Conservation (phyloP, 257 asterid genomes). For the Solanum ossicruentum region DNA sequence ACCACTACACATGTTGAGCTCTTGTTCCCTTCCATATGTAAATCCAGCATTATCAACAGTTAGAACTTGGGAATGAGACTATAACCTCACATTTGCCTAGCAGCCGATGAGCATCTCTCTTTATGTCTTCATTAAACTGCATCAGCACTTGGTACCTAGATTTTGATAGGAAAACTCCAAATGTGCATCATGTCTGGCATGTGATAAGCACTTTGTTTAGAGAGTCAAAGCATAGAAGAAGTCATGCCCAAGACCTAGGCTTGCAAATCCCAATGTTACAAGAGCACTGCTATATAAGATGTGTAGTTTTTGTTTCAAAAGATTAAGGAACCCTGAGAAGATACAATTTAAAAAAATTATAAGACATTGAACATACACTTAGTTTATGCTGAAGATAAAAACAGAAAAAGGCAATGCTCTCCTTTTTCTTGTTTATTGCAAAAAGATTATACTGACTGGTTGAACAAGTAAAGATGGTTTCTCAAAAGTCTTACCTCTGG, state of each 20-base stretch:
- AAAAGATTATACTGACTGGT: not conserved
- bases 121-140: not conserved
- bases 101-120: not conserved
- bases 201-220: not conserved
- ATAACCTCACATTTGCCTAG: not conserved
- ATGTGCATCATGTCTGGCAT: not conserved
- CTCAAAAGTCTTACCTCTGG: not conserved
- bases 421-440: not conserved
- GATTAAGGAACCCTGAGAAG: not conserved
- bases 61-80: not conserved
- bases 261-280: not conserved
- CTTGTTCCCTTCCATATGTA: not conserved
- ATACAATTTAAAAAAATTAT: not conserved
- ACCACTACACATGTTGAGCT: not conserved
- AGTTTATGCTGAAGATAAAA: not conserved
- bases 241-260: slow-evolving; percentile 7
- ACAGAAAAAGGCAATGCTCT: not conserved
- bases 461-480: not conserved
- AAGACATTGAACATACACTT: not conserved
- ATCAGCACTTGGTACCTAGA: not conserved
- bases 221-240: slow-evolving; percentile 9
- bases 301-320: not conserved
- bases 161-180: not conserved
- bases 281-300: not conserved
- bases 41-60: not conserved